Evolutionary conservation across 306 rosid genomes (phyloP), one percentile per base, ranked within the genome.

Genomic region (Quercus bicolor): DNA sequence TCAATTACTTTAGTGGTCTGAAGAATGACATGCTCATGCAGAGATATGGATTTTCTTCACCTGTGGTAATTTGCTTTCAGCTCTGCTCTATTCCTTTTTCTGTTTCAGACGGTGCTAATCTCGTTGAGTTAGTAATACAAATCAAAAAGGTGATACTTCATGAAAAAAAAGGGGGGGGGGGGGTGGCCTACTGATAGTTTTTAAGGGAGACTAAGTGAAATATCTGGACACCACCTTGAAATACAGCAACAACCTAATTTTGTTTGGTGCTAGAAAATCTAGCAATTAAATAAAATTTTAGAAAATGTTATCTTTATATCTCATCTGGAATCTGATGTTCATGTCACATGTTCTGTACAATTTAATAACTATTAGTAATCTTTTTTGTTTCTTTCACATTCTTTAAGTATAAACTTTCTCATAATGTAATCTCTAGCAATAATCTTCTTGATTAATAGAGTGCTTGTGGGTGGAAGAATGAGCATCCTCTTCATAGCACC

Each of bases 1-100:
- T n/a, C n/a, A n/a, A n/a, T n/a, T n/a, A n/a, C n/a, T n/a, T n/a
- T 93, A 86, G 82, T 52, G 76, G 85, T 31, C 93, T 87, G 87
- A 81, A 87, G 85, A 94, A 91, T 76, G 74, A 79, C 84, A 64
- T 81, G 80, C 72, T 89, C 68, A 87, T 94, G 93, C 95, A 92
- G 79, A 87, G 92, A 92, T 94, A 91, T 75, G 98, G 98, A 28
- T 94, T 94, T 79, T 92, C 98, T 29, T 94, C 98, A 31, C 73
- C 93, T 14, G 94, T 87, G 97, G 97, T 94, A 92, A 85, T 76
- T 76, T 79, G 55, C 72, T 79, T 75, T 64, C 24, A 54, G 56
- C 62, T 45, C 51, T 26, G 34, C 74, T 60, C 61, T 23, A 64
- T 62, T 77, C 60, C 68, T 66, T 59, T 61, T 79, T 68, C 74